Conservation (phyloP, 176 grass and related monocot species). For the Cenchrus purpureus region DNA sequence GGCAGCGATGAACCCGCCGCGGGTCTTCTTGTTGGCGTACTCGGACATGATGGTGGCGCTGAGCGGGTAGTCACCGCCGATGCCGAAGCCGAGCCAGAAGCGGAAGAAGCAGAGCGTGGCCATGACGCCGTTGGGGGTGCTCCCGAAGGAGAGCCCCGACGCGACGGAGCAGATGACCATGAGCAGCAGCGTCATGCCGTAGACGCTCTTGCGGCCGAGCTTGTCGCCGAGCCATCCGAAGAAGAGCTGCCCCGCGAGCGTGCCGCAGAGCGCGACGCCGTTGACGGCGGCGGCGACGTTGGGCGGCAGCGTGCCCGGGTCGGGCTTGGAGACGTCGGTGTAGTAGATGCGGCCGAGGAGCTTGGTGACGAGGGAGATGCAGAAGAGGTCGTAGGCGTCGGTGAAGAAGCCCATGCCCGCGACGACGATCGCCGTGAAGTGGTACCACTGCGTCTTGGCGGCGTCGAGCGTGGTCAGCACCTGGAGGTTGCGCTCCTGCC, state of each 20-base stretch:
- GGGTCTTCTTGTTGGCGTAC: conserved; percentile 80
- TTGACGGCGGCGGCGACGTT: conserved; percentile 65
- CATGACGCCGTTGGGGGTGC: conserved; percentile 61
- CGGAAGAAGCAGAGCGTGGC: conserved; percentile 66
- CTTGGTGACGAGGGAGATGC: conserved; percentile 62
- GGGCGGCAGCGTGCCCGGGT: conserved; percentile 58
- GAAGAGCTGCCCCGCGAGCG: conserved; percentile 65
- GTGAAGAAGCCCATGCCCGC: conserved; percentile 83
- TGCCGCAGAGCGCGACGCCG: conserved; percentile 66
- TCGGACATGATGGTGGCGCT: conserved; percentile 82
- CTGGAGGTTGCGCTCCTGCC: conserved; percentile 23
- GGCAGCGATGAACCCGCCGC: conserved; percentile 78
- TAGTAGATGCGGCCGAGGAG: conserved; percentile 77
- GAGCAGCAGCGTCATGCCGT: conserved; percentile 60
- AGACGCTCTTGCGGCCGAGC: conserved; percentile 69
- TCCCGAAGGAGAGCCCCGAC: conserved; percentile 31
- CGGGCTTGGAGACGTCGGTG: conserved; percentile 21
- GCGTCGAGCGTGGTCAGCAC: conserved; percentile 52
- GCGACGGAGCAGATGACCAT: conserved; percentile 50
- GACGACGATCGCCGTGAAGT: conserved; percentile 68
- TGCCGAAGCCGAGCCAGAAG: conserved; percentile 69
- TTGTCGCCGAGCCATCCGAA: conserved; percentile 83
- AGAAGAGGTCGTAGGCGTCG: conserved; percentile 76
- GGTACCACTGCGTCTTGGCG: conserved; percentile 68
- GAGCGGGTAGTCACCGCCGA: conserved; percentile 63